A percentile compares a stretch with the other conserved stretches of the same genome.
phyloP scores from a whole-genome alignment of 805 yeast genomes.

The Zygoascus biomembranicola region DNA sequence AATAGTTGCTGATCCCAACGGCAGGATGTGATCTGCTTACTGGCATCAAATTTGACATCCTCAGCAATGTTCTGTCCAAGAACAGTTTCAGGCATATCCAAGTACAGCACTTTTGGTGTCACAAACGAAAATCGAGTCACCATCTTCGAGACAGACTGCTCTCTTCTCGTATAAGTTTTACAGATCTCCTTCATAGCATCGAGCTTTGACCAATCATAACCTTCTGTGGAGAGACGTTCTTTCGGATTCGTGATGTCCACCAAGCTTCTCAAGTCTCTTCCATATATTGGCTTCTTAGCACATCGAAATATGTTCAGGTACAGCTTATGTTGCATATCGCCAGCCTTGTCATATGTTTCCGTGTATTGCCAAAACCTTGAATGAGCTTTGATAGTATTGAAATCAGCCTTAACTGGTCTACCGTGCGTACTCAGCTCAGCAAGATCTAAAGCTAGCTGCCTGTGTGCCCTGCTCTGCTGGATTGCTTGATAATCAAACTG shows the following conservation, averaged over 20 bases:
- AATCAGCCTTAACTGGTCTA: constrained; percentile 24
- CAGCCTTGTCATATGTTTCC: constrained; percentile 45
- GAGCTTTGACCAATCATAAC: constrained; percentile 14
- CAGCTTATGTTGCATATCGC: constrained; percentile 43
- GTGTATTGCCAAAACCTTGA: constrained; percentile 48
- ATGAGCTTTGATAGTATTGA: constrained; percentile 37
- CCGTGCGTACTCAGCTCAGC: constrained; percentile 7
- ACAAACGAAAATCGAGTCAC: constrained; percentile 58
- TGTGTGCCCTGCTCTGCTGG: constrained; percentile 5
- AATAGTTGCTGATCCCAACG: constrained; percentile 36
- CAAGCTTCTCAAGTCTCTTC: constrained; percentile 35
- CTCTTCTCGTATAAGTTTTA: constrained; percentile 10
- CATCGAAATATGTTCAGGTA: constrained; percentile 64
- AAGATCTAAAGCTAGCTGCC: constrained; percentile 11
- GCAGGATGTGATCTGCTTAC: not conserved
- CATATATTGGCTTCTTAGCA: constrained; percentile 56
- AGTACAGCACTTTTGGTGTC: constrained; percentile 77
- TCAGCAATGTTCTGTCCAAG: constrained; percentile 12
- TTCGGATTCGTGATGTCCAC: constrained; percentile 13
- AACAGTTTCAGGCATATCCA: constrained; percentile 43
- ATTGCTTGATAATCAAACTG: constrained; percentile 14
- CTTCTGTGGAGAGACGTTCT: constrained; percentile 4
- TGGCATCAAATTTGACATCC: not conserved
- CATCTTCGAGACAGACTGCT: constrained; percentile 11
- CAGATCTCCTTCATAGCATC: constrained; percentile 14